phyloP scores from a whole-genome alignment of 2,329 filamentous ascomycete species.

The Apiospora rasikravindrae region DNA sequence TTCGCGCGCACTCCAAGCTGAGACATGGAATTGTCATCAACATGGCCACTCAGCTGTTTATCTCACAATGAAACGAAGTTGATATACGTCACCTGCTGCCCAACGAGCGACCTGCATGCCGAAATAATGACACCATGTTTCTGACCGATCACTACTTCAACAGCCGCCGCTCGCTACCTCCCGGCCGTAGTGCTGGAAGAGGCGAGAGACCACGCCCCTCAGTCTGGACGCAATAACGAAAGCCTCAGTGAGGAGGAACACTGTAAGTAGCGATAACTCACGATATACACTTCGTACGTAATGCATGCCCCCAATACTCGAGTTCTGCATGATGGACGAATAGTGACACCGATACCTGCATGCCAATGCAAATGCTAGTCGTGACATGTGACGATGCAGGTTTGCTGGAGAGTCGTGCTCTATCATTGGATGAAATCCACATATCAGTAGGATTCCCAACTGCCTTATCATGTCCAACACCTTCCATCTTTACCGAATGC shows the following conservation, averaged over 20 bases:
- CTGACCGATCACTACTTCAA: not conserved
- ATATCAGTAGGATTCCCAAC: not conserved
- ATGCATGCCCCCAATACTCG: not conserved
- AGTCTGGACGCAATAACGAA: not conserved
- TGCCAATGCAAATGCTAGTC: not conserved
- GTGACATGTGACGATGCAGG: not conserved
- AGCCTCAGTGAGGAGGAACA: not conserved
- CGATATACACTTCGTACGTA: not conserved
- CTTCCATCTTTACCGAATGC: not conserved
- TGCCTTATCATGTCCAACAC: not conserved
- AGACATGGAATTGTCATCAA: not conserved
- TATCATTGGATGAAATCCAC: not conserved
- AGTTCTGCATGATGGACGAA: not conserved
- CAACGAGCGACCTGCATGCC: not conserved
- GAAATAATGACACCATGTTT: not conserved
- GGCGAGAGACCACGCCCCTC: not conserved
- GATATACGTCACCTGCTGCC: not conserved
- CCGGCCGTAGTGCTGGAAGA: not conserved
- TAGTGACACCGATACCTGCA: not conserved
- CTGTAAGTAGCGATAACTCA: not conserved
- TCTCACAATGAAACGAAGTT: not conserved
- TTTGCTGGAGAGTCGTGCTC: not conserved
- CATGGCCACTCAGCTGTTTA: not conserved
- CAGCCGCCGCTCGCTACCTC: not conserved
- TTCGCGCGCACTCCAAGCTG: not conserved